Evolutionary conservation across 345 rosid genomes (phyloP).

Genomic region (Lenwebbia sp.): DNA sequence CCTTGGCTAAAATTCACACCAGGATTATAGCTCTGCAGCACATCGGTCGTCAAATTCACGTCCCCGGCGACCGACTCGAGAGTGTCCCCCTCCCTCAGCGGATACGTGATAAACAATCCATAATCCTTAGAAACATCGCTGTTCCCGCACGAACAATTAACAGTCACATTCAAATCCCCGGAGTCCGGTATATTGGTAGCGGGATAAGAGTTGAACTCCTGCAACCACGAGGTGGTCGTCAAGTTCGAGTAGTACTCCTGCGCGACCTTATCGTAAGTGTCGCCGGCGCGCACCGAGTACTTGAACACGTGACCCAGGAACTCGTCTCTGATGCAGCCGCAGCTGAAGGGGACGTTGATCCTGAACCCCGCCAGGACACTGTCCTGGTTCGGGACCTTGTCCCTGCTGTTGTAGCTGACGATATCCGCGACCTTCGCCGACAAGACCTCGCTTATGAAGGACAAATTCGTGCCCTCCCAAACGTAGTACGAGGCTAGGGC

Average conservation of each 20-base stretch:
- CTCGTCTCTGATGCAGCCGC: slow-evolving; percentile 42
- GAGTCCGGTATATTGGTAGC: slow-evolving; percentile 20
- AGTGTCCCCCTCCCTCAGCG: slow-evolving; percentile 48
- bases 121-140: slow-evolving; percentile 29
- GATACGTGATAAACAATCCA: slow-evolving; percentile 61
- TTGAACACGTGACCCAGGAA: slow-evolving; percentile 43
- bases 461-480: slow-evolving; percentile 20
- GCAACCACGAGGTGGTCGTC: slow-evolving; percentile 27
- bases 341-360: slow-evolving; percentile 56
- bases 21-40: slow-evolving; percentile 50
- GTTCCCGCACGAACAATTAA: slow-evolving; percentile 71
- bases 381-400: slow-evolving; percentile 23
- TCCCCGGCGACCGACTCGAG: slow-evolving; percentile 28
- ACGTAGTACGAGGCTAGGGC: slow-evolving; percentile 66
- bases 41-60: slow-evolving; percentile 14
- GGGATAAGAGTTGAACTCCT: slow-evolving; percentile 16
- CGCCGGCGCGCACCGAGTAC: slow-evolving; percentile 2
- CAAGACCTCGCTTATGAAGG: slow-evolving; percentile 29
- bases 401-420: slow-evolving; percentile 35
- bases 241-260: slow-evolving; percentile 17
- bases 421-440: slow-evolving; percentile 1
- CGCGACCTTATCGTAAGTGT: slow-evolving; percentile 29
- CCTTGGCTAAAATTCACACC: slow-evolving; percentile 48
- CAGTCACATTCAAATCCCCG: slow-evolving; percentile 37
- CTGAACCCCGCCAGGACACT: slow-evolving; percentile 9